These are phyloP conservation scores for Mrakia gelida DNA, from an alignment of 768 basidiomycete genomes.

Conservation along the genomic window DNA sequence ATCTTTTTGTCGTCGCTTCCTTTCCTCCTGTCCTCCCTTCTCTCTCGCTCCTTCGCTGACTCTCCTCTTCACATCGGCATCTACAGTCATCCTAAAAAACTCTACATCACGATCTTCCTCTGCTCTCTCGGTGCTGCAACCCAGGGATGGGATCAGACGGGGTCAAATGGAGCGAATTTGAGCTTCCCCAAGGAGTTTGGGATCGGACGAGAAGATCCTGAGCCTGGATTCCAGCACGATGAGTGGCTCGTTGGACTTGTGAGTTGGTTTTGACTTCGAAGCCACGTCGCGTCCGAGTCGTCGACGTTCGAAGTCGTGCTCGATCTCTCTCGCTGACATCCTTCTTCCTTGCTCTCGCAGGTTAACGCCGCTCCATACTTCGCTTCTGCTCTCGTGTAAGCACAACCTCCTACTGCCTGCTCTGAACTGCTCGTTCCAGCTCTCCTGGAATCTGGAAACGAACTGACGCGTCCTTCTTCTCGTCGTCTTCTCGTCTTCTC, in stretches of 20 bases:
- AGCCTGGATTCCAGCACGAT: slow-evolving; percentile 48
- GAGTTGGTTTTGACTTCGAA: slow-evolving; percentile 26
- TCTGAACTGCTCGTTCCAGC: too few relatives aligned
- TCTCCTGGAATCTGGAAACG: too few relatives aligned
- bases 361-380: slow-evolving; percentile 31
- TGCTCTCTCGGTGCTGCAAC: slow-evolving; percentile 25
- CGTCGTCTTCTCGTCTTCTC: too few relatives aligned
- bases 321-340: background rate
- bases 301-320: slow-evolving; percentile 37
- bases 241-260: slow-evolving; percentile 64
- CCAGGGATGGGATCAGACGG: slow-evolving; percentile 61
- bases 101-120: slow-evolving; percentile 27
- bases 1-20: too few relatives aligned
- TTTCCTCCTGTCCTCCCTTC: too few relatives aligned
- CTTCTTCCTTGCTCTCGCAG: background rate
- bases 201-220: slow-evolving; percentile 46
- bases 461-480: too few relatives aligned
- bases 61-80: background rate
- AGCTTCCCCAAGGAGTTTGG: slow-evolving; percentile 56
- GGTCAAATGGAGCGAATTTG: slow-evolving; percentile 50
- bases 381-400: slow-evolving; percentile 33
- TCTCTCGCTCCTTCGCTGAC: background rate
- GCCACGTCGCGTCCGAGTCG: too few relatives aligned
- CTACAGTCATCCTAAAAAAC: slow-evolving; percentile 16
- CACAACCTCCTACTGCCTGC: too few relatives aligned